Evolutionary conservation across 805 yeast species (phyloP).

Genomic region (Pichia exigua): DNA sequence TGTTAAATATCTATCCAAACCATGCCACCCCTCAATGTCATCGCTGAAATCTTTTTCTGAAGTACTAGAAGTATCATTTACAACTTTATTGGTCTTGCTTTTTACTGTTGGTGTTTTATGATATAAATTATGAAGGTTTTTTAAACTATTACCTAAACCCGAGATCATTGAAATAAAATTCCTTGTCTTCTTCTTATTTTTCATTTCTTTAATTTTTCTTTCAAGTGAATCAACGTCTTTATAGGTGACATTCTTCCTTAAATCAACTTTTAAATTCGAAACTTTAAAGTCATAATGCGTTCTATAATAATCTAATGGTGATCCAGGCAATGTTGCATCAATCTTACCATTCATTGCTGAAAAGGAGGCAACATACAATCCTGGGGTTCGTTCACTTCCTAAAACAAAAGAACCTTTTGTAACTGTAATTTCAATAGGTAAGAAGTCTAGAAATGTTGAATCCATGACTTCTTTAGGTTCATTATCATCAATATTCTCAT

Average conservation of each 20-base stretch:
- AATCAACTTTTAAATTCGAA: conserved; percentile 45
- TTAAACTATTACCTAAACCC: conserved; percentile 2
- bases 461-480: conserved; percentile 6
- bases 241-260: conserved; percentile 68
- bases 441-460: conserved; percentile 24
- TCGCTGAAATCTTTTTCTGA: background rate
- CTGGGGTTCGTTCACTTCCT: conserved; percentile 75
- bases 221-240: conserved; percentile 22
- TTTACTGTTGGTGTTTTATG: conserved; percentile 3
- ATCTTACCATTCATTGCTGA: conserved; percentile 44
- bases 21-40: conserved; percentile 54
- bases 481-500: background rate
- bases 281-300: conserved; percentile 37
- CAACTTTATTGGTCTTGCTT: conserved; percentile 3
- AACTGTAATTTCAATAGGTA: conserved; percentile 59
- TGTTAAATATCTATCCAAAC: conserved; percentile 62
- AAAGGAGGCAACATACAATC: conserved; percentile 58
- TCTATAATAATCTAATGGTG: conserved; percentile 48
- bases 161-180: conserved; percentile 3
- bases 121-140: background rate
- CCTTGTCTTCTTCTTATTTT: conserved; percentile 1
- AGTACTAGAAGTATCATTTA: background rate
- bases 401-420: conserved; percentile 65
- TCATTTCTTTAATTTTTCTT: background rate
- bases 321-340: conserved; percentile 46